Evolutionary conservation across 140 eudicot genomes (phyloP), one percentile per base, ranked within the genome.

Genomic region (Flaveria floridana): DNA sequence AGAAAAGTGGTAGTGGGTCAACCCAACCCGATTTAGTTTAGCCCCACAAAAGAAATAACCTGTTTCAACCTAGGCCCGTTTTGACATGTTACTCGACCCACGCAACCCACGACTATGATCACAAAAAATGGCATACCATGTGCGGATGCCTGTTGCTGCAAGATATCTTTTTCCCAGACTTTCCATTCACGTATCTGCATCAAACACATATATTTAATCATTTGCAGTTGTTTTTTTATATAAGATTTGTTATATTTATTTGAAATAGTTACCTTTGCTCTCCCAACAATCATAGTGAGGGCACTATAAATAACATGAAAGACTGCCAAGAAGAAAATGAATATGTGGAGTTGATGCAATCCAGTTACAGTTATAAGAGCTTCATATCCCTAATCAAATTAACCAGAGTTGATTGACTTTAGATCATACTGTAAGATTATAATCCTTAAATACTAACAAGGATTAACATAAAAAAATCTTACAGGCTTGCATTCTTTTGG

Each of bases 261-360:
- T 15, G 41, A 69, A 73, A n/a, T 26, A 13, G 57, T 52, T 67
- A 94, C 98, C 98, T 93, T 93, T 77, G 84, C 47, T 76, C 91
- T 86, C 21, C 98, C 97, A 21, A 86, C 91, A 66, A 67, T 71
- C 97, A 93, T 93, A 2, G 98, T 93, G 37, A 85, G 78, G 63
- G 90, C 88, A 80, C 96, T 85, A 75, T 86, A 86, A n/a, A 88
- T 23, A 16, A 93, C 97, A 80, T 93, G 98, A 80, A 93, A 93
- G 14, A 90, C 87, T 1, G 98, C 98, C 85, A 93, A 82, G 72
- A 93, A 93, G 91, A 93, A 93, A 83, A 93, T 93, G 86, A 93
- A 88, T 75, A 93, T 86, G 87, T 93, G 98, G 46, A 93, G 87
- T 71, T 93, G 98, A 82, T 93, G 98, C 39, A 90, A 83, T 52